phyloP scores from a whole-genome alignment of 2,329 filamentous ascomycete species.

The Chaetomiaceae sp. region DNA sequence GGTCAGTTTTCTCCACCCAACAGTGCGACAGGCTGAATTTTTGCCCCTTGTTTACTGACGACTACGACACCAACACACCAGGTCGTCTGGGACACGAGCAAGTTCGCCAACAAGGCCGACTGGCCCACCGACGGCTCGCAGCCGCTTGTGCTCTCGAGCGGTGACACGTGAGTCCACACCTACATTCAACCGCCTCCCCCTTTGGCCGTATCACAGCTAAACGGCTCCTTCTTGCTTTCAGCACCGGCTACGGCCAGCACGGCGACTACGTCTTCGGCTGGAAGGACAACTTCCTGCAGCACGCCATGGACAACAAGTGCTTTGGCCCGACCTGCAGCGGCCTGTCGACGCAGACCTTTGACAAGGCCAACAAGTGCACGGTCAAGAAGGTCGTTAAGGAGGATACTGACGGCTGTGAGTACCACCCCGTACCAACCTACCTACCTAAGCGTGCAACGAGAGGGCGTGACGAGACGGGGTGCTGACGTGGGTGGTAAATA shows the following conservation, averaged over 20 bases:
- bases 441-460: too few species aligned
- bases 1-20: too few species aligned
- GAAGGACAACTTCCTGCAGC: constrained; percentile 29
- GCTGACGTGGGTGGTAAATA: neutral
- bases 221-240: neutral
- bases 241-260: constrained; percentile 28
- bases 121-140: constrained; percentile 32
- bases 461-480: neutral
- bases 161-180: constrained; percentile 17
- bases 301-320: constrained; percentile 27
- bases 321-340: constrained; percentile 19
- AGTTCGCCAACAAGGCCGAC: constrained; percentile 29
- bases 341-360: constrained; percentile 20
- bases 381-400: constrained; percentile 27
- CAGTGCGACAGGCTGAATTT: too few species aligned
- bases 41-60: too few species aligned
- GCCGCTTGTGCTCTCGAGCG: constrained; percentile 27
- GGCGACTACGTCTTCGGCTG: constrained; percentile 32
- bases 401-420: constrained; percentile 31
- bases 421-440: too few species aligned
- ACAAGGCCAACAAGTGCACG: constrained; percentile 30
- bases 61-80: constrained; percentile 6
- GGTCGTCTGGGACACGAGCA: constrained; percentile 24
- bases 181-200: too few species aligned
- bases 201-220: neutral